Evolutionary conservation across 2,329 filamentous ascomycete genomes (phyloP).

Genomic region (Tolypocladium amazonense): DNA sequence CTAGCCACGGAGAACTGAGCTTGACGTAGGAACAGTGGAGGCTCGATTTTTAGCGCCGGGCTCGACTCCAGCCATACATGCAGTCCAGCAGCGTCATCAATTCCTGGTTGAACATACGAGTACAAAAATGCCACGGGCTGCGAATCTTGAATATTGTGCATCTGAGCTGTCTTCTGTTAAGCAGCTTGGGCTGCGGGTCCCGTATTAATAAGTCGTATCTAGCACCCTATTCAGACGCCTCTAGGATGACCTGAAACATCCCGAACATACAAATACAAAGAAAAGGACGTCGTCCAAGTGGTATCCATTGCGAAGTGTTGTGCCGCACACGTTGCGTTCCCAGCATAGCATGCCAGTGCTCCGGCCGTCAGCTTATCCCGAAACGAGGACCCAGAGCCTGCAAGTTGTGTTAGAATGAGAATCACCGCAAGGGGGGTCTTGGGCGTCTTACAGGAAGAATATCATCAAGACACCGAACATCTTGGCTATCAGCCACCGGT

Average conservation of each 20-base stretch:
- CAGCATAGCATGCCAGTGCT: neutral
- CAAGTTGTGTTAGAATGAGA: conserved; percentile 4
- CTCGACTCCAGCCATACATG: neutral
- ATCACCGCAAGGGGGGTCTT: neutral
- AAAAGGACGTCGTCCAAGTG: neutral
- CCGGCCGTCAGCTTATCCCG: conserved; percentile 14
- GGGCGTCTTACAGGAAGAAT: conserved; percentile 56
- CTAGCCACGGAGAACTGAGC: conserved; percentile 10
- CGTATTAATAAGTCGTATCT: conserved; percentile 4
- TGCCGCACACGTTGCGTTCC: neutral
- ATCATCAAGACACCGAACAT: conserved; percentile 82
- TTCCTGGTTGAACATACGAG: neutral
- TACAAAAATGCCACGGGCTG: neutral
- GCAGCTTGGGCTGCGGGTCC: neutral
- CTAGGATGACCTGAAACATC: neutral
- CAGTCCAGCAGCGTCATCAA: neutral
- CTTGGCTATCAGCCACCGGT: conserved; percentile 87
- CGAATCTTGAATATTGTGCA: neutral
- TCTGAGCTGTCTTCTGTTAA: neutral
- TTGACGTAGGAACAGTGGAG: conserved; percentile 1
- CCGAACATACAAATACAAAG: conserved; percentile 1
- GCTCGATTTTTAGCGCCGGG: neutral
- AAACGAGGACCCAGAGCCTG: conserved; percentile 30
- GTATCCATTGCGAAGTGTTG: neutral
- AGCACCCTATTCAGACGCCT: conserved; percentile 3